Evolutionary conservation across 805 yeast species (phyloP).

Genomic region (Wickerhamomyces canadensis): DNA sequence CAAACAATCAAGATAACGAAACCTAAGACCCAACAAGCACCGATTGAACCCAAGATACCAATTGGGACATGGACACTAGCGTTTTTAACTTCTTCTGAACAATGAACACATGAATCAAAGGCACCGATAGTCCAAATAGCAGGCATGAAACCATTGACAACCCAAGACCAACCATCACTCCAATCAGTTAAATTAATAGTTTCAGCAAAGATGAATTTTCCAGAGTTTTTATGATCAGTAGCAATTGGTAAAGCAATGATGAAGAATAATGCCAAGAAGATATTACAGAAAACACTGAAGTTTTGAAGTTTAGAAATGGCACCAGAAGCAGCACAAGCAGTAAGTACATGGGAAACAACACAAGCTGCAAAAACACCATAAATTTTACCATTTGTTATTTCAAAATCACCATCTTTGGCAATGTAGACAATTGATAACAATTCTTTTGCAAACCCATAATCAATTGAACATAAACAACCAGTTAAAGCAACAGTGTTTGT

Average conservation of each 20-base stretch:
- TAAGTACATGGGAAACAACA: slow-evolving; percentile 42
- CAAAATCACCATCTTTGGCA: slow-evolving; percentile 48
- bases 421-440: slow-evolving; percentile 53
- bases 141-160: slow-evolving; percentile 49
- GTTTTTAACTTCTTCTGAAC: slow-evolving; percentile 64
- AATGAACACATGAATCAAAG: slow-evolving; percentile 65
- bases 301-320: slow-evolving; percentile 56
- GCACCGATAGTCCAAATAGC: slow-evolving; percentile 73
- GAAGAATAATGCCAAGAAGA: slow-evolving; percentile 45
- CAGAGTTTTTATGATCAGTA: slow-evolving; percentile 21
- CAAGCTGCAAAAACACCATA: slow-evolving; percentile 68
- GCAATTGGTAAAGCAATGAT: slow-evolving; percentile 66
- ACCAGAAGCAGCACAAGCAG: slow-evolving; percentile 53
- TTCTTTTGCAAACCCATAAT: slow-evolving; percentile 62
- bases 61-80: slow-evolving; percentile 57
- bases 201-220: slow-evolving; percentile 1
- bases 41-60: slow-evolving; percentile 55
- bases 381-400: slow-evolving; percentile 43
- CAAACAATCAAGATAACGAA: slow-evolving; percentile 48
- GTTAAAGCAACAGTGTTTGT: slow-evolving; percentile 63
- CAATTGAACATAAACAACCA: slow-evolving; percentile 62
- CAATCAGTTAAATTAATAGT: slow-evolving; percentile 43
- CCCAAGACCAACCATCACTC: slow-evolving; percentile 52
- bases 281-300: slow-evolving; percentile 49
- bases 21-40: slow-evolving; percentile 52